phyloP scores from a whole-genome alignment of 2,329 filamentous ascomycete species.

The Penicillium sp. region DNA sequence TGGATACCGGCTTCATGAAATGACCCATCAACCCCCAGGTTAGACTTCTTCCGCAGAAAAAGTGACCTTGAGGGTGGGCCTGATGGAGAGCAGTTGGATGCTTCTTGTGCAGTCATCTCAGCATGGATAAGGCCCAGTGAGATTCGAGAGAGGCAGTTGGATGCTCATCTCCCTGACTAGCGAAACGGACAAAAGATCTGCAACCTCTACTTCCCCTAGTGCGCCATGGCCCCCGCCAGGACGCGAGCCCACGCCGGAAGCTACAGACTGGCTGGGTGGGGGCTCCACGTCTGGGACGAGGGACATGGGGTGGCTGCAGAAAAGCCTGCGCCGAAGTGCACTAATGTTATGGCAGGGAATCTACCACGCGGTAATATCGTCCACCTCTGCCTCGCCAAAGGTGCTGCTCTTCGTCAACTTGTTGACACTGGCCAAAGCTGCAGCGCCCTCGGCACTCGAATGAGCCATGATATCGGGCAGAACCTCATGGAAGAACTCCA shows the following conservation, averaged over 20 bases:
- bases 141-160: constrained; percentile 39
- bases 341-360: constrained; percentile 1
- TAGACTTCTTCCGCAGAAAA: constrained; percentile 8
- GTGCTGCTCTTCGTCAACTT: constrained; percentile 78
- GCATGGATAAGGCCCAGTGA: constrained; percentile 19
- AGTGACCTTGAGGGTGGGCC: constrained; percentile 26
- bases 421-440: constrained; percentile 52
- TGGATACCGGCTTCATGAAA: constrained; percentile 9
- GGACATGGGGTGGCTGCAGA: constrained; percentile 21
- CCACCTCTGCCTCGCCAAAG: constrained; percentile 92
- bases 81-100: constrained; percentile 43
- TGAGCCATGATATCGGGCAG: constrained; percentile 82
- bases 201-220: constrained; percentile 32
- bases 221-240: constrained; percentile 16
- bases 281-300: constrained; percentile 13
- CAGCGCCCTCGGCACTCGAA: constrained; percentile 46
- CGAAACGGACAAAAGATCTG: constrained; percentile 33
- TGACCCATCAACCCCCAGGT: constrained; percentile 23
- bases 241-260: background rate
- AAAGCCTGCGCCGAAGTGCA: constrained; percentile 25
- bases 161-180: constrained; percentile 40
- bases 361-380: constrained; percentile 93
- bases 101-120: constrained; percentile 39
- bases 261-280: constrained; percentile 1
- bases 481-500: constrained; percentile 75